phyloP scores from a whole-genome alignment of 2,329 filamentous ascomycete species.

The Fusarium incarnatum region DNA sequence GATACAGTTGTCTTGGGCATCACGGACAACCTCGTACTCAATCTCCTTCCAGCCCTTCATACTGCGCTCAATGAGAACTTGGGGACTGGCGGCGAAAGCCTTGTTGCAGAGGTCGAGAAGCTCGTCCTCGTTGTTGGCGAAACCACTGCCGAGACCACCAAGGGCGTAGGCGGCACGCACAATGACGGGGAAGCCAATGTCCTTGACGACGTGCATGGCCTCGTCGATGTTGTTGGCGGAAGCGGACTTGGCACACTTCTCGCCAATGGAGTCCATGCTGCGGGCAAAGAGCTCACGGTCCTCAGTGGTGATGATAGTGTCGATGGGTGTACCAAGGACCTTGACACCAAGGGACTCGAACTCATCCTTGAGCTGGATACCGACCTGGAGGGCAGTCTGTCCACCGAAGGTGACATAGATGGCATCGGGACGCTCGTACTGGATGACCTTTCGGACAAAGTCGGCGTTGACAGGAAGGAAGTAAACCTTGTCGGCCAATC shows the following conservation, averaged over 20 bases:
- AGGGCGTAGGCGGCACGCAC: constrained; percentile 96
- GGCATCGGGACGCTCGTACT: constrained; percentile 92
- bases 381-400: constrained; percentile 95
- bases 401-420: constrained; percentile 99
- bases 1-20: constrained; percentile 97
- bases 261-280: constrained; percentile 97
- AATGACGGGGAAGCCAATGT: constrained; percentile 96
- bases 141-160: constrained; percentile 93
- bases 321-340: constrained; percentile 95
- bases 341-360: constrained; percentile 92
- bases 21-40: constrained; percentile 97
- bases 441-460: constrained; percentile 97
- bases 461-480: constrained; percentile 97
- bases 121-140: constrained; percentile 88
- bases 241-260: constrained; percentile 97
- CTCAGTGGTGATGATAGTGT: constrained; percentile 98
- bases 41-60: constrained; percentile 99
- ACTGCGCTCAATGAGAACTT: constrained; percentile 95
- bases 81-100: constrained; percentile 93
- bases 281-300: constrained; percentile 97
- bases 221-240: constrained; percentile 91
- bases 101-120: constrained; percentile 91
- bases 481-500: constrained; percentile 97
- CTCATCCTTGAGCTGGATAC: constrained; percentile 97
- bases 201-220: constrained; percentile 86